A percentile compares a stretch with the other conserved stretches of the same genome.
These are phyloP conservation scores for Petasospora fabianii DNA, from an alignment of 1,139 yeast species.

Conservation along the genomic window DNA sequence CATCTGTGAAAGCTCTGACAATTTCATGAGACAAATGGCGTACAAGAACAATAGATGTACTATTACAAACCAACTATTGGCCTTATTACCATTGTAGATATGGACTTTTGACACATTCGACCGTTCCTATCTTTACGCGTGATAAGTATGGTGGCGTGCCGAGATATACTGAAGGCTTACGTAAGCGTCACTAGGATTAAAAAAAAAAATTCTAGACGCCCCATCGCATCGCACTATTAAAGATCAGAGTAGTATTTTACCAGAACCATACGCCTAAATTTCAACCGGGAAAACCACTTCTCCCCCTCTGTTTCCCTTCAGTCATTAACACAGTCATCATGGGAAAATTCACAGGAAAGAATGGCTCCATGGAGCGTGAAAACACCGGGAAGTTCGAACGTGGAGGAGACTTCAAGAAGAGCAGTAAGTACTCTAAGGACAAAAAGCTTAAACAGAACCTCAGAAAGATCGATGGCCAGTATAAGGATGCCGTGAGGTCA, in stretches of 20 bases:
- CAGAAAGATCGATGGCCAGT: conserved; percentile 65
- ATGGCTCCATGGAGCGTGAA: conserved; percentile 24
- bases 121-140: conserved; percentile 7
- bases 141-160: neutral
- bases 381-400: conserved; percentile 30
- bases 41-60: neutral
- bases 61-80: neutral
- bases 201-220: conserved; percentile 5
- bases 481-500: conserved; percentile 70
- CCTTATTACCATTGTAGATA: no score
- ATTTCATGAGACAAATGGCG: conserved; percentile 2
- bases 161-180: conserved; percentile 1
- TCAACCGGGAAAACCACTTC: no score
- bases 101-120: conserved; percentile 5
- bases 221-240: conserved; percentile 4
- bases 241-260: no score
- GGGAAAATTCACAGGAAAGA: conserved; percentile 22
- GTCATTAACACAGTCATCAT: no score
- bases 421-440: conserved; percentile 39
- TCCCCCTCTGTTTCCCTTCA: no score
- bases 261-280: no score
- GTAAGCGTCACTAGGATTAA: neutral
- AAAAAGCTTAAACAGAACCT: conserved; percentile 61
- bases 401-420: conserved; percentile 18
- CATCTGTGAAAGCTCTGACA: conserved; percentile 5